These are phyloP conservation scores for Hippophae gyantsensis DNA, from an alignment of 306 rosid genomes.

Conservation along the genomic window DNA sequence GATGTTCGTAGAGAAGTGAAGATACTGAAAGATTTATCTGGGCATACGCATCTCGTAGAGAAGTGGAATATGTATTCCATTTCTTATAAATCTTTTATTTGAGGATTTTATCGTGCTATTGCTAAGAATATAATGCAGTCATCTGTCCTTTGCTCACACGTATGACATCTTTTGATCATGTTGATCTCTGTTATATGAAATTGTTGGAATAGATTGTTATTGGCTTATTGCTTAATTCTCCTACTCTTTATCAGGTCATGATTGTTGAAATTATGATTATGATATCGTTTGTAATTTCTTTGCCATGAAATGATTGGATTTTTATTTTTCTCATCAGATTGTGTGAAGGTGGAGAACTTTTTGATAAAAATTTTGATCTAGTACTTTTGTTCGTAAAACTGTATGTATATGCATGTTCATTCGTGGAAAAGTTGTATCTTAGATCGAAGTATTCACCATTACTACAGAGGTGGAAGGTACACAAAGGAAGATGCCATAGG, in stretches of 20 bases:
- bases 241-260: too few species aligned
- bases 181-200: not conserved
- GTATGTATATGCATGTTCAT: not conserved
- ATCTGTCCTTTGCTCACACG: too few species aligned
- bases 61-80: too few species aligned
- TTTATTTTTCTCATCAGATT: constrained; percentile 41
- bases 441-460: constrained; percentile 20
- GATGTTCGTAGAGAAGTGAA: constrained; percentile 99
- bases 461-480: constrained; percentile 82
- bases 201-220: not conserved
- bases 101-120: too few species aligned
- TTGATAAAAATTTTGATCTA: constrained; percentile 81
- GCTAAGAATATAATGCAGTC: too few species aligned
- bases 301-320: too few species aligned
- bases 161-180: too few species aligned
- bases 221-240: not conserved
- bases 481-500: constrained; percentile 84
- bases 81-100: too few species aligned
- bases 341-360: constrained; percentile 99
- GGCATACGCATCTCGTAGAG: too few species aligned
- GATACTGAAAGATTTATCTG: not conserved
- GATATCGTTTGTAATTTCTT: too few species aligned
- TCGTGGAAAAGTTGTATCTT: constrained; percentile 5
- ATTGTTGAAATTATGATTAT: not conserved
- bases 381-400: constrained; percentile 24